Evolutionary conservation across 1,284 basidiomycete genomes (phyloP).

Genomic region (Pholiota adiposa): DNA sequence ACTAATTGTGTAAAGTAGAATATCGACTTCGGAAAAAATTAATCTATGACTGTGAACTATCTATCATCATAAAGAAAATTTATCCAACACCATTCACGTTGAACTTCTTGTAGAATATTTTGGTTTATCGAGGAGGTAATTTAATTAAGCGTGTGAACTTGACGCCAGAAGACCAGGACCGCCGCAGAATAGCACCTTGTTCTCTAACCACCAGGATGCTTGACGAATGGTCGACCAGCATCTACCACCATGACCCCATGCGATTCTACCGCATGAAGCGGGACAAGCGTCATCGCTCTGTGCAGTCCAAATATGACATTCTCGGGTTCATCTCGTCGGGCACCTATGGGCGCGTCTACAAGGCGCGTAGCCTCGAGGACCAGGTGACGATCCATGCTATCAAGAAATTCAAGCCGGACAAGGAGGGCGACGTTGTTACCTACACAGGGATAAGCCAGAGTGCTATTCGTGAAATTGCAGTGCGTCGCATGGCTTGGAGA

Average conservation of each 20-base stretch:
- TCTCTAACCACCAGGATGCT: slow-evolving; percentile 20
- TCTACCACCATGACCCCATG: slow-evolving; percentile 74
- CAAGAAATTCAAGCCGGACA: slow-evolving; percentile 99
- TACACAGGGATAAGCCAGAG: slow-evolving; percentile 99
- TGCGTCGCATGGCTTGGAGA: slow-evolving; percentile 44
- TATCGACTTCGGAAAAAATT: too few species aligned
- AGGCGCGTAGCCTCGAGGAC: slow-evolving; percentile 82
- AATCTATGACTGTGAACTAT: too few species aligned
- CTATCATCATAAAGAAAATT: too few species aligned
- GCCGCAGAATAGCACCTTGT: background rate
- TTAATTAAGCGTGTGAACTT: background rate
- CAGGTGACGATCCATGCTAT: slow-evolving; percentile 86
- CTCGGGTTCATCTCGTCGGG: slow-evolving; percentile 98
- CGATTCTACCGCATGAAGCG: slow-evolving; percentile 81
- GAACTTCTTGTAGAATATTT: too few species aligned
- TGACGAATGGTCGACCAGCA: slow-evolving; percentile 43
- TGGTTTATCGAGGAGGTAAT: too few species aligned
- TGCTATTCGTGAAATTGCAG: slow-evolving; percentile 95
- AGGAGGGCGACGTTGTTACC: slow-evolving; percentile 91
- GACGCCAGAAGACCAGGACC: background rate
- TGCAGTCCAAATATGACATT: slow-evolving; percentile 86
- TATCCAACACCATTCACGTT: too few species aligned
- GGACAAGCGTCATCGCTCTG: slow-evolving; percentile 69
- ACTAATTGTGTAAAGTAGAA: too few species aligned
- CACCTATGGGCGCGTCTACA: slow-evolving; percentile 98